phyloP scores from a whole-genome alignment of 441 rosid species.

The Populus tomentosa region DNA sequence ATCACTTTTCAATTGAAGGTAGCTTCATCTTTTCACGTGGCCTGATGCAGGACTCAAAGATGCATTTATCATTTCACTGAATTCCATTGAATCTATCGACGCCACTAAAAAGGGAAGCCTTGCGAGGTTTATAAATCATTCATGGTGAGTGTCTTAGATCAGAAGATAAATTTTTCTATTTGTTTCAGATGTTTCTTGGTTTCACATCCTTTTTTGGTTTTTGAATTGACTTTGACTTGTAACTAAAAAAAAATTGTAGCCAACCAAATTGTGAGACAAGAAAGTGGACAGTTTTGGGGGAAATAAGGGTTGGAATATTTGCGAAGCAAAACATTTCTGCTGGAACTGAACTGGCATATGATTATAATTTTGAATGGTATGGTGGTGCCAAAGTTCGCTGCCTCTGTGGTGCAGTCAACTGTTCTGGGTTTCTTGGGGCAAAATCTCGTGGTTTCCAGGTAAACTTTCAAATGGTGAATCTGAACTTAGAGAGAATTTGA shows the following conservation, averaged over 20 bases:
- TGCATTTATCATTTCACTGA: conserved; percentile 88
- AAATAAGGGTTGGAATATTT: conserved; percentile 92
- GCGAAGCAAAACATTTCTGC: conserved; percentile 68
- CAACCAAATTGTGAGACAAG: conserved; percentile 96
- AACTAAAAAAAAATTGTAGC: conserved; percentile 35
- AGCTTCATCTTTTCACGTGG: conserved; percentile 15
- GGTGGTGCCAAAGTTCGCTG: conserved; percentile 98
- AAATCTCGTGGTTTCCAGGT: conserved; percentile 99
- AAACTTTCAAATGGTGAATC: conserved; percentile 10
- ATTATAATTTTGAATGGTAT: conserved; percentile 93
- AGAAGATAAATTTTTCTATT: background rate
- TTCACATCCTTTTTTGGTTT: background rate
- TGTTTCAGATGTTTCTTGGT: background rate
- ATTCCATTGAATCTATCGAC: conserved; percentile 77
- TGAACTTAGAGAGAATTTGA: conserved; percentile 1
- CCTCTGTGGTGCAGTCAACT: conserved; percentile 77
- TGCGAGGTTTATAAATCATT: conserved; percentile 94
- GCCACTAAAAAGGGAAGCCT: conserved; percentile 91
- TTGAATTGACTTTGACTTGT: conserved; percentile 12
- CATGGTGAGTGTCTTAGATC: conserved; percentile 58
- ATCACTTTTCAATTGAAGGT: conserved; percentile 1
- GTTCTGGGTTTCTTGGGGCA: conserved; percentile 96
- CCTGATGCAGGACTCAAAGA: conserved; percentile 69
- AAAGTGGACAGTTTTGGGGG: conserved; percentile 92
- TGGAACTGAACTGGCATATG: conserved; percentile 75